Evolutionary conservation across 805 yeast species (phyloP).

Genomic region (Kuraishia molischiana): DNA sequence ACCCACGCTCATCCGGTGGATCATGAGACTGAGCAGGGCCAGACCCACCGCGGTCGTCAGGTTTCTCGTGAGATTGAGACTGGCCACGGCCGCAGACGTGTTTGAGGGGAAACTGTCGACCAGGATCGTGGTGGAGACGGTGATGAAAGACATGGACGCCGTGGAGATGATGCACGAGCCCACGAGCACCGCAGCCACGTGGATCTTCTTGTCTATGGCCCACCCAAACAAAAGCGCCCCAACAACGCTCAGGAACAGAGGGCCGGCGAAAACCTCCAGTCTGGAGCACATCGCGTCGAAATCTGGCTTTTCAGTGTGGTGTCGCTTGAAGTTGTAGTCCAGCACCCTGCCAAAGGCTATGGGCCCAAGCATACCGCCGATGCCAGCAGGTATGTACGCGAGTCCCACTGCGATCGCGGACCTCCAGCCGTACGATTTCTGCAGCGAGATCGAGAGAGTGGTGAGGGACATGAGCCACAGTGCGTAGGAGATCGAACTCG

Average conservation of each 20-base stretch:
- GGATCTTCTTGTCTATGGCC: constrained; percentile 44
- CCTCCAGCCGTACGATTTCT: constrained; percentile 36
- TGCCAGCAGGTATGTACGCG: constrained; percentile 68
- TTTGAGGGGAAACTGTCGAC: constrained; percentile 69
- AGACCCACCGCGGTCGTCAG: constrained; percentile 60
- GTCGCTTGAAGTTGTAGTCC: constrained; percentile 33
- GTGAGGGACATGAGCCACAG: constrained; percentile 66
- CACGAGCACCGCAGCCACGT: constrained; percentile 47
- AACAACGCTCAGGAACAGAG: constrained; percentile 27
- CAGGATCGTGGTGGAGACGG: constrained; percentile 52
- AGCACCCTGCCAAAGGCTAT: constrained; percentile 45
- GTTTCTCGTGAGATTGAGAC: constrained; percentile 67
- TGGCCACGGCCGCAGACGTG: constrained; percentile 67
- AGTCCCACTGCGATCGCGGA: constrained; percentile 50
- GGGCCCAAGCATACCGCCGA: constrained; percentile 55
- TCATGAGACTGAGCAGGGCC: constrained; percentile 60
- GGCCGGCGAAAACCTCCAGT: constrained; percentile 32
- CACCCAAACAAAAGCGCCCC: constrained; percentile 57
- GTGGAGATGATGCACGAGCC: constrained; percentile 47
- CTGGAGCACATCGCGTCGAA: constrained; percentile 51
- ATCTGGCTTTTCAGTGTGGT: constrained; percentile 8
- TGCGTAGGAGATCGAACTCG: constrained; percentile 55
- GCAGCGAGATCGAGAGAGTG: constrained; percentile 46
- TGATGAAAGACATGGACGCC: constrained; percentile 47
- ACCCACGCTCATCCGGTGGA: constrained; percentile 47